Base-by-base conservation (phyloP, 169 alveolate species). In the Sarcocystis neurona region DNA sequence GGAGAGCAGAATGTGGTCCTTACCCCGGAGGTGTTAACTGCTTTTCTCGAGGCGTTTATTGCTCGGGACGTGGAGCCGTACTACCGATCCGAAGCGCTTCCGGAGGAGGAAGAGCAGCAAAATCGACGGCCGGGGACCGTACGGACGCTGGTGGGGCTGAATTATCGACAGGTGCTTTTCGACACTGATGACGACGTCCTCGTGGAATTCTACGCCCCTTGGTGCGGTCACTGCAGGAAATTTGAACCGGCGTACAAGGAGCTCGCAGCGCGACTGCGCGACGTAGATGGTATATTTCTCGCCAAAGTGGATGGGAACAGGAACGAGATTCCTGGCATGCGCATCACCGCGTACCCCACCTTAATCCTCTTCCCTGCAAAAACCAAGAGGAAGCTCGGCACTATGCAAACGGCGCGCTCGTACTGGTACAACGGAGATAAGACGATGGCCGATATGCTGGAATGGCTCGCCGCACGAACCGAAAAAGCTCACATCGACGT, bases 151-250 rank as follows among this genome's bases (percentile, higher is more conserved):
- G 92, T 88, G 48, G 88, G 88, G 1, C 34, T 84, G 30, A 88
- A 80, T 23, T 88, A 78, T 47, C 50, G 77, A 3, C 41, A 77
- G 34, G 66, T 77, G 18, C 78, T 88, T 37, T n/a, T 20, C 23
- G 44, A 75, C 30, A 20, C 74, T 6, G 84, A 88, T 39, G 53
- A 75, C 23, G 84, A 88, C 53, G 92, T 88, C 0, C 85, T 88
- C 70, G 85, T 88, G 23, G 92, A 88, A 39, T 88, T 88, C 47
- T 88, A 88, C 39, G 92, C 92, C 2, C 92, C 92, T 0, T 88
- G 92, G 92, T 88, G 92, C 50, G 92, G 92, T 32, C 66, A 77
- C 88, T 88, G 92, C 66, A 78, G 92, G 27, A 88, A 88, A 60
- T 74, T 88, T 60, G 92, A 88, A 77, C 92, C 92, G 20, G 88